phyloP scores from a whole-genome alignment of 2,329 filamentous ascomycete genomes.

The Sporothrix sp. region DNA sequence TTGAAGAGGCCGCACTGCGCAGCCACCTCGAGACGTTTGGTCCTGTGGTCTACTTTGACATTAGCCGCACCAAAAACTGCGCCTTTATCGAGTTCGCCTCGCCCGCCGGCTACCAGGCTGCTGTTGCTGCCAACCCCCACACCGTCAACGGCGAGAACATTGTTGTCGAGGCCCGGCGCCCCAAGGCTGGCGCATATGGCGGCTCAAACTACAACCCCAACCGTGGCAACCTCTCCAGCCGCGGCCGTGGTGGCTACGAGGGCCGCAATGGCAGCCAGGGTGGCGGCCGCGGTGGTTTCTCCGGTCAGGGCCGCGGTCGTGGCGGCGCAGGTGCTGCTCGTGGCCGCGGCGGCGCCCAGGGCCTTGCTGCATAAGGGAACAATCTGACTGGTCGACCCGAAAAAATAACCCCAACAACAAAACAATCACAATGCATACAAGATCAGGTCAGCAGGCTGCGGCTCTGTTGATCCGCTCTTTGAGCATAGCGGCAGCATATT shows the following conservation, averaged over 20 bases:
- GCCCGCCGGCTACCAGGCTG: conserved; percentile 70
- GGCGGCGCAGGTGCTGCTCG: conserved; percentile 55
- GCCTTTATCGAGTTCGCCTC: conserved; percentile 92
- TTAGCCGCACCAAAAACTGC: conserved; percentile 86
- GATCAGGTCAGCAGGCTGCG: too few species aligned
- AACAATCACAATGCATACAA: too few species aligned
- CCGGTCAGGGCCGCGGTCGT: conserved; percentile 53
- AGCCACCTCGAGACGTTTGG: conserved; percentile 62
- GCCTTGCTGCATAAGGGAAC: conserved; percentile 38
- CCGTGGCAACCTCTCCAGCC: conserved; percentile 50
- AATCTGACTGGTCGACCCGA: not conserved
- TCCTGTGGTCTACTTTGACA: conserved; percentile 62
- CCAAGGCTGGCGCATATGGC: conserved; percentile 60
- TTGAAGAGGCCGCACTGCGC: conserved; percentile 64
- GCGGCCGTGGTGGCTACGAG: conserved; percentile 59
- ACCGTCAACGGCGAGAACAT: conserved; percentile 73
- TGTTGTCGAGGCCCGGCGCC: conserved; percentile 78
- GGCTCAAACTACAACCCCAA: conserved; percentile 56
- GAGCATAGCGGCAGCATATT: not conserved
- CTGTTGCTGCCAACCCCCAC: conserved; percentile 76
- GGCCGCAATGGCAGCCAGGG: conserved; percentile 48
- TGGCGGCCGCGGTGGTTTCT: conserved; percentile 57
- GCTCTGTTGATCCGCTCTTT: too few species aligned
- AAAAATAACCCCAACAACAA: too few species aligned
- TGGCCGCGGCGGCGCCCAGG: conserved; percentile 50